phyloP scores from a whole-genome alignment of 2,329 filamentous ascomycete genomes.

The Stachybotrys elegans region DNA sequence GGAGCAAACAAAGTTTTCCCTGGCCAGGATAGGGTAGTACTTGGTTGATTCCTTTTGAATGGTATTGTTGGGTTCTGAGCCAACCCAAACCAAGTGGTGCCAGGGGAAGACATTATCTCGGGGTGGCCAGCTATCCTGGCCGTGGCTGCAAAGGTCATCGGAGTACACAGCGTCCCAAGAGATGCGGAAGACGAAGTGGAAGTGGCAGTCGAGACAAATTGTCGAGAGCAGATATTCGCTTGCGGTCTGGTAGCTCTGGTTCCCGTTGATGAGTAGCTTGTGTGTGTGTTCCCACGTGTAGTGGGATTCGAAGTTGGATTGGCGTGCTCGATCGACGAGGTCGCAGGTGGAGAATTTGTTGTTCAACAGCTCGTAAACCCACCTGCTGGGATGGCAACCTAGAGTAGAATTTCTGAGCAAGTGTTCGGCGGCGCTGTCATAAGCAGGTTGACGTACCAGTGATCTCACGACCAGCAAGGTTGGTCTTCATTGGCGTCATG shows the following conservation, averaged over 20 bases:
- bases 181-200: conserved; percentile 35
- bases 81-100: conserved; percentile 33
- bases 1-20: conserved; percentile 36
- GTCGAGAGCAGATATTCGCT: conserved; percentile 26
- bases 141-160: conserved; percentile 22
- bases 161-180: conserved; percentile 24
- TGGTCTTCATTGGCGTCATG: conserved; percentile 25
- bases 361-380: conserved; percentile 34
- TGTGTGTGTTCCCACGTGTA: conserved; percentile 30
- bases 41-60: conserved; percentile 21
- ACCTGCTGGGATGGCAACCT: conserved; percentile 35
- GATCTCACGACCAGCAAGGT: conserved; percentile 17
- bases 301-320: conserved; percentile 21
- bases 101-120: conserved; percentile 29
- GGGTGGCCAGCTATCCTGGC: conserved; percentile 28
- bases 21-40: conserved; percentile 32
- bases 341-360: conserved; percentile 31
- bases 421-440: not conserved
- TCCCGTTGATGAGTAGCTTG: conserved; percentile 32
- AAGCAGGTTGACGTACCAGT: conserved; percentile 17
- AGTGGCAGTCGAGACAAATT: conserved; percentile 35
- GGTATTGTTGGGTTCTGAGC: conserved; percentile 20
- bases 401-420: conserved; percentile 10
- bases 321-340: conserved; percentile 27
- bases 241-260: conserved; percentile 27